phyloP scores from a whole-genome alignment of 306 rosid genomes.

The Trifolium fragiferum region DNA sequence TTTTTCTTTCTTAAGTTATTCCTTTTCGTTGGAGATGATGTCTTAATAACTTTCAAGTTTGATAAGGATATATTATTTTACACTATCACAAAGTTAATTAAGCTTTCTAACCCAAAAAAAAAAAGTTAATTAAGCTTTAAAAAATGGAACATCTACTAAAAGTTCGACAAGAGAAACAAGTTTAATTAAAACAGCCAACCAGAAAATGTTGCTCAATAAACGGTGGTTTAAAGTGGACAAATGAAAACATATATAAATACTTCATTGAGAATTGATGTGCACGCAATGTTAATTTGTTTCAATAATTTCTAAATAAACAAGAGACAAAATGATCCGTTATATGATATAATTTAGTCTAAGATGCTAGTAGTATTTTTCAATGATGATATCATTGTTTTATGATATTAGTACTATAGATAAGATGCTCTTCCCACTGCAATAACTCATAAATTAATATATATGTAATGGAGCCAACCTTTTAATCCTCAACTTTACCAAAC shows the following conservation, averaged over 20 bases:
- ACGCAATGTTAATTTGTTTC: slow-evolving; percentile 37
- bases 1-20: slow-evolving; percentile 37
- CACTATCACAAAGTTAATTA: slow-evolving; percentile 29
- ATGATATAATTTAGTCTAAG: slow-evolving; percentile 10
- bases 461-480: slow-evolving; percentile 37
- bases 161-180: slow-evolving; percentile 14
- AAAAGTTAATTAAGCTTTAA: slow-evolving; percentile 27
- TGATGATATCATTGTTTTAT: slow-evolving; percentile 38
- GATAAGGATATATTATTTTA: slow-evolving; percentile 36
- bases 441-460: slow-evolving; percentile 39
- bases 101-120: no score
- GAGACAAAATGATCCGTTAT: slow-evolving; percentile 38
- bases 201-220: slow-evolving; percentile 33
- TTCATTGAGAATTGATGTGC: slow-evolving; percentile 24
- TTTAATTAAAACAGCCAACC: slow-evolving; percentile 37
- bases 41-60: slow-evolving; percentile 29
- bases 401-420: slow-evolving; percentile 9
- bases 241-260: slow-evolving; percentile 25
- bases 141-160: slow-evolving; percentile 10
- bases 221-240: slow-evolving; percentile 35
- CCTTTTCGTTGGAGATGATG: slow-evolving; percentile 32
- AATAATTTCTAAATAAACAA: slow-evolving; percentile 17
- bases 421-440: slow-evolving; percentile 42
- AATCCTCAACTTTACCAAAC: slow-evolving; percentile 42
- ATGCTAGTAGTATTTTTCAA: slow-evolving; percentile 31